These are phyloP conservation scores for Cercospora zeina DNA, from an alignment of 2,329 filamentous ascomycete species.

Conservation along the genomic window DNA sequence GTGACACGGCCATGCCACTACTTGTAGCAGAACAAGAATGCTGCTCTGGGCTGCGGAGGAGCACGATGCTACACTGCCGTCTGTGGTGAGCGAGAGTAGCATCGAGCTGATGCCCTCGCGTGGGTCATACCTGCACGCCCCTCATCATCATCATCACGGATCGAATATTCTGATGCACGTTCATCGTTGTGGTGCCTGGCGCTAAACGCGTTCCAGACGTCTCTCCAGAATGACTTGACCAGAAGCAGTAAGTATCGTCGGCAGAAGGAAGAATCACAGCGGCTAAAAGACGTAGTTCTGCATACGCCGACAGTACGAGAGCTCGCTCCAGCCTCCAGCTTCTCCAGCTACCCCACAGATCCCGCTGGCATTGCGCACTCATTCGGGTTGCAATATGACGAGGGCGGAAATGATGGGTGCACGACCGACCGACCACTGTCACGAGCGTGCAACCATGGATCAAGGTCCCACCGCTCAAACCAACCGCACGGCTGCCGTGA, in stretches of 20 bases:
- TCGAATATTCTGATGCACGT: conserved; percentile 6
- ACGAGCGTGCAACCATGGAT: neutral
- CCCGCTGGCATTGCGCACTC: neutral
- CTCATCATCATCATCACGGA: conserved; percentile 10
- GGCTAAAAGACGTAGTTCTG: conserved; percentile 6
- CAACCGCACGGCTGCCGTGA: neutral
- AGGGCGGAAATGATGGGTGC: neutral
- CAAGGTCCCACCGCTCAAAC: neutral
- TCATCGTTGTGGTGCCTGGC: conserved; percentile 2
- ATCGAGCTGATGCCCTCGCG: neutral
- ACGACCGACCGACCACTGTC: neutral
- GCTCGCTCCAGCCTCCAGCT: neutral
- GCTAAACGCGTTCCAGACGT: conserved; percentile 4
- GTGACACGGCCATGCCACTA: neutral
- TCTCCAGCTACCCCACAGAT: conserved; percentile 1
- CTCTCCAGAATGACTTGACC: conserved; percentile 5
- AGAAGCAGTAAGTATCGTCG: conserved; percentile 7
- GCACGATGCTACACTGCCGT: conserved; percentile 1
- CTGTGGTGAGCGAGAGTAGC: too few species aligned
- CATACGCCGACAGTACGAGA: neutral
- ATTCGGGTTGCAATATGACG: neutral
- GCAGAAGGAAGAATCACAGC: neutral
- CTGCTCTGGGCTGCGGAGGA: neutral
- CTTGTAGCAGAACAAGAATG: neutral
- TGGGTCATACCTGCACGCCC: neutral